Base-by-base conservation (phyloP, 2,329 filamentous ascomycete species). In the Ophiosphaerella narmari region DNA sequence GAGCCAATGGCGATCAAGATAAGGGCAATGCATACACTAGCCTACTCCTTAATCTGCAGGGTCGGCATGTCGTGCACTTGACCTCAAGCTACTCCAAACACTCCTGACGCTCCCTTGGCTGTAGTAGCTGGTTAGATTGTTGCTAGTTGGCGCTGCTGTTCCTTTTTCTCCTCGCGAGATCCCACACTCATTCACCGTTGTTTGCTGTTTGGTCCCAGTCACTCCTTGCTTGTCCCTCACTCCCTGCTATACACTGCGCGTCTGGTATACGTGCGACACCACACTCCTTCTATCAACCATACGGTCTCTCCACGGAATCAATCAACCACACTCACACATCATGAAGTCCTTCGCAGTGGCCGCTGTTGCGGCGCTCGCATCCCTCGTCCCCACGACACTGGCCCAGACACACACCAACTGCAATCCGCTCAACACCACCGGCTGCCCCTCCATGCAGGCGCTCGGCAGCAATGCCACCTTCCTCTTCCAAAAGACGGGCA, bases 391-490 rank as follows among this genome's bases (percentile, higher is more conserved):
- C 47, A 72, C 82, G 37, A 77, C 79, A 40, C 60, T 80, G 33
- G 91, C 88, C 41, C 93, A 97, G 73, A 91, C 91, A 29, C 85
- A 75, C 48, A 91, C 89, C 7, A 72, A 80, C 36, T 97, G 92
- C 78, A 86, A 95, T 67, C 92, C 93, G 5, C 79, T 87, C 65
- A 82, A 91, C 57, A 74, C 77, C 52, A 84, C 81, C 37, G 74
- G 77, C 58, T 96, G 91, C 70, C 84, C 88, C 1, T 72, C 85
- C 35, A 82, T 94, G 70, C 80, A 85, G 2, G 91, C 89, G 11
- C 81, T 96, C 14, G 85, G 86, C 48, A 84, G 83, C 44, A 77
- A 77, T 49, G 79, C 76, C 56, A 74, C 71, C 32, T 76, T 78
- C 60, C 71, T 80, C 63, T 80, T 81, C 68, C 80, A 86, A 72